Base-by-base conservation (phyloP, 1,284 basidiomycete species). In the Moniliella sp. region DNA sequence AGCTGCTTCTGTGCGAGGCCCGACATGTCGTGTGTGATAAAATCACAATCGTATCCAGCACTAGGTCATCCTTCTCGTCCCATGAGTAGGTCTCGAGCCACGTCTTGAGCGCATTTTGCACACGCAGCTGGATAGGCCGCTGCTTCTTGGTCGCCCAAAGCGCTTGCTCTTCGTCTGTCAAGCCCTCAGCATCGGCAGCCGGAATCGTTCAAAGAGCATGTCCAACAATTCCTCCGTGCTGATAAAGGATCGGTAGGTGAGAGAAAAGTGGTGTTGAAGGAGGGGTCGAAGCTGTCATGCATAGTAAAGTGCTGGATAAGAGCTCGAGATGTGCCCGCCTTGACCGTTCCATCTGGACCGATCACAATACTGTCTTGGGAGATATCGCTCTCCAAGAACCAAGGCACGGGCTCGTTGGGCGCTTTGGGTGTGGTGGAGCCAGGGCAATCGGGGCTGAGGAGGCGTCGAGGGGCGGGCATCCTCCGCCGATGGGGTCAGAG, bases 191-290 rank as follows among this genome's bases (percentile, higher is more conserved):
- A 78, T 69, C 28, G 71, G 64, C 25, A 91, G 76, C 48, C 70
- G 71, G 64, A 84, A 97, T 4, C 91, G 75, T 35, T 72, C 68
- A 7, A 80, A 71, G 15, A 99, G 71, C n/a, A 81, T 66, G 32
- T 82, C 74, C 37, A 94, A 76, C 14, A 97, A 64, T 37, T 83
- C 76, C 35, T 81, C 71, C 13, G 82, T 66, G 1, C 75, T 76
- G 10, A 81, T 83, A 61, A 97, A 97, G 0, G 83, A 88, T 46
- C 86, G 82, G 67, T 84, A 93, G 1, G 91, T 97, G 71, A 93
- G 78, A 97, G 63, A 70, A 97, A 99, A 1, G 84, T 78, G 57
- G 78, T 77, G 57, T 75, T 79, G 64, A 81, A 97, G 4, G 73
- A 71, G 0, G 73, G 67, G 58, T 86, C 83, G 28, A 45, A 52